A percentile compares a stretch with the other conserved stretches of the same genome.
These are phyloP conservation scores for Rugonectria rugulosa DNA, from an alignment of 2,329 filamentous ascomycete genomes.

Conservation along the genomic window DNA sequence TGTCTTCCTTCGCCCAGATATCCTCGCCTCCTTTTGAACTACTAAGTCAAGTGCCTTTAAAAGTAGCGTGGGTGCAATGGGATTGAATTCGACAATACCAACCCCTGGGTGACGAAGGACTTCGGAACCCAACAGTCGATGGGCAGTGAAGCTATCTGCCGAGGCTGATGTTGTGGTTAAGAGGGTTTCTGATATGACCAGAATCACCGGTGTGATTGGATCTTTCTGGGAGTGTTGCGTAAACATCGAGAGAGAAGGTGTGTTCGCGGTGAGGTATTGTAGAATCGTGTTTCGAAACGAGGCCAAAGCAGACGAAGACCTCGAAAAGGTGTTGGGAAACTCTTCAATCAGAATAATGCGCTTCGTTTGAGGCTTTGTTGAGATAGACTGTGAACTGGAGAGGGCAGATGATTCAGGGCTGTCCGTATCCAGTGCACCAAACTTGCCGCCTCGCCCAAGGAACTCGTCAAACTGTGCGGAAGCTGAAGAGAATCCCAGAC, in stretches of 20 bases:
- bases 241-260: conserved; percentile 61
- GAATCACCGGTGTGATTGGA: conserved; percentile 75
- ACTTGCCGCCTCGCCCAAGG: conserved; percentile 80
- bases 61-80: conserved; percentile 85
- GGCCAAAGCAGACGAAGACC: conserved; percentile 68
- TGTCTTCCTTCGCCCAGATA: conserved; percentile 76
- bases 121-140: conserved; percentile 86
- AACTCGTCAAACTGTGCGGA: conserved; percentile 93
- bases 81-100: conserved; percentile 88
- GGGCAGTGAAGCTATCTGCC: conserved; percentile 90
- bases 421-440: conserved; percentile 70
- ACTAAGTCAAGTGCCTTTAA: conserved; percentile 83
- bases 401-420: conserved; percentile 39
- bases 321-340: conserved; percentile 78
- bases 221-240: conserved; percentile 51
- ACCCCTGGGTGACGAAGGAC: conserved; percentile 83
- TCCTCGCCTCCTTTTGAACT: conserved; percentile 83
- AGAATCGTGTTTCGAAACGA: conserved; percentile 80
- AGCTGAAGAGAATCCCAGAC: conserved; percentile 71
- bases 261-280: conserved; percentile 75
- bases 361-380: conserved; percentile 34
- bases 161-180: conserved; percentile 84
- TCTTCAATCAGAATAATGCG: conserved; percentile 81
- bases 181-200: conserved; percentile 91
- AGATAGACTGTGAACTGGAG: conserved; percentile 26